Percentiles rank a stretch among this genome's conserved stretches.
phyloP scores from a whole-genome alignment of 805 yeast species.

The Diddensiella transvaalensis region DNA sequence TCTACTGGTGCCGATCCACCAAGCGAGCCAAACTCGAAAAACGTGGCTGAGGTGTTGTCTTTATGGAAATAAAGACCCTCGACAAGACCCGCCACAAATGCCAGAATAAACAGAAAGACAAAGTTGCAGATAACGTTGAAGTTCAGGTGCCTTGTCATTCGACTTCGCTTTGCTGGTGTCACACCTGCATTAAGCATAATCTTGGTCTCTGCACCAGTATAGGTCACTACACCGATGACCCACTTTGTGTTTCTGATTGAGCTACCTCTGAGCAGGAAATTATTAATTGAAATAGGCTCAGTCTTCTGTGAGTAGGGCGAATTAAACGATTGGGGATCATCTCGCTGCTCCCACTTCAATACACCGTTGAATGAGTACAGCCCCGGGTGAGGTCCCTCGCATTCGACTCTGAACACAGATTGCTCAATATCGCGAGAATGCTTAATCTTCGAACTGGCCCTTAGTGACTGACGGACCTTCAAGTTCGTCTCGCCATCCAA shows the following conservation, averaged over 20 bases:
- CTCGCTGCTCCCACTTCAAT: conserved; percentile 42
- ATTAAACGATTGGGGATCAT: conserved; percentile 29
- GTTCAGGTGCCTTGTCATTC: conserved; percentile 63
- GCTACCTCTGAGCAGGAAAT: conserved; percentile 67
- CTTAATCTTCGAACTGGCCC: conserved; percentile 50
- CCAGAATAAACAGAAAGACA: conserved; percentile 53
- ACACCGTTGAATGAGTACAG: conserved; percentile 67
- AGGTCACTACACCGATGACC: conserved; percentile 70
- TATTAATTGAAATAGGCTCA: conserved; percentile 61
- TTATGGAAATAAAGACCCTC: conserved; percentile 61
- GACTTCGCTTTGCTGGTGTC: conserved; percentile 70
- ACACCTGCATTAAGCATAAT: conserved; percentile 75
- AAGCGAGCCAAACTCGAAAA: conserved; percentile 59
- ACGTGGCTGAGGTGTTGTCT: conserved; percentile 43
- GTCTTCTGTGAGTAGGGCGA: conserved; percentile 21
- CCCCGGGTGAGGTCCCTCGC: conserved; percentile 68
- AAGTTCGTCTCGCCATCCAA: conserved; percentile 76
- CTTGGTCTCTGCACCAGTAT: conserved; percentile 73
- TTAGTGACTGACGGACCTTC: conserved; percentile 53
- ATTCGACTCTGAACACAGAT: conserved; percentile 57
- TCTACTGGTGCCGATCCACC: conserved; percentile 58
- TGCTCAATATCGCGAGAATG: conserved; percentile 59
- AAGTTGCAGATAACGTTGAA: conserved; percentile 64
- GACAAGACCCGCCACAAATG: conserved; percentile 65
- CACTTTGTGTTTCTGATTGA: conserved; percentile 71